Evolutionary conservation across 1,139 yeast genomes (phyloP), one percentile per base, ranked within the genome.

Genomic region (Magnusiomyces suaveolens): DNA sequence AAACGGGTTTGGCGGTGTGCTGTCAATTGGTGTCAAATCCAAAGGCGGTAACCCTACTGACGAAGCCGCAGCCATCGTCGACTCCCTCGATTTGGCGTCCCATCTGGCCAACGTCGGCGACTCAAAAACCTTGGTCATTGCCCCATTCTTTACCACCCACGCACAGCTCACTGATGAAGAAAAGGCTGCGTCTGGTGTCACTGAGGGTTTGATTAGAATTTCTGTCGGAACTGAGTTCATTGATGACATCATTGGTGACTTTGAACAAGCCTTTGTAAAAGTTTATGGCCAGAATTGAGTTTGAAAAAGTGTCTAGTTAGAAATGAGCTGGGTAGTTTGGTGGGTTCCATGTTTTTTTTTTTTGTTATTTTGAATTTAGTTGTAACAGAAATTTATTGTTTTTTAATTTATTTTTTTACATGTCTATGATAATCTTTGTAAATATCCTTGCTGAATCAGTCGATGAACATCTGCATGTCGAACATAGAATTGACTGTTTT

Each of bases 21-120:
- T 92, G 60, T 84, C 96, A 4, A 83, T 92, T 65, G 96, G 96
- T 66, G 95, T 88, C 57, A 87, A 86, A 72, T 43, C 39, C 23
- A 68, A 73, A 52, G 65, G 69, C 24, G 72, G 71, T 44, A 72
- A 73, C 56, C 70, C 72, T 48, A 69, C 67, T 24, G 81, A 80
- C 62, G 80, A 89, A 49, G 88, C 95, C 63, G 90, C 90, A 52
- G 78, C 75, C 63, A 87, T 89, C 59, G 96, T 87, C 58, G 96
- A 89, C 70, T 73, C 72, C 61, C 80, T 92, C 70, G 79, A 87
- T 71, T 73, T 92, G 56, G 95, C 95, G 56, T 83, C 95, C 41
- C 87, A 89, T 75, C 80, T 92, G 69, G 97, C 98, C 56, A 92
- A 92, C 66, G 97, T 92, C 57, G 97, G 98, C 68, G 98, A 92